Conservation (phyloP, 257 asterid genomes). For the Ilex aquifolium region DNA sequence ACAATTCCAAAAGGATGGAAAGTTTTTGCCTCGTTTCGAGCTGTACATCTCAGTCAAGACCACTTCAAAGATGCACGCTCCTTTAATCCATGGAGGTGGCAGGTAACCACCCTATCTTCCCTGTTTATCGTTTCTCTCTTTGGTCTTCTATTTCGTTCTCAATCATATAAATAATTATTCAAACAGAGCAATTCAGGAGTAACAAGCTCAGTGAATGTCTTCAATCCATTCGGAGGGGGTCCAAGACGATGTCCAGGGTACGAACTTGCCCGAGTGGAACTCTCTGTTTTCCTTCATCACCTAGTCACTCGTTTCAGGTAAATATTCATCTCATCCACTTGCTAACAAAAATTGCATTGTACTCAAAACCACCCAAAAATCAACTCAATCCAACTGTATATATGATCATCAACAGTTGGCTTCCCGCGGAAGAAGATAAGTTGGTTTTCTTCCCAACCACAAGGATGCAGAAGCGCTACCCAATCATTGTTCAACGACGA, state of each 20-base stretch:
- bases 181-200: constrained; percentile 30
- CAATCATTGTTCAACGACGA: constrained; percentile 51
- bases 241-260: constrained; percentile 98
- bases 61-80: constrained; percentile 86
- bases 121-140: neutral
- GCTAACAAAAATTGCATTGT: too few species aligned
- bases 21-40: constrained; percentile 82
- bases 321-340: too few species aligned
- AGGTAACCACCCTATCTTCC: constrained; percentile 26
- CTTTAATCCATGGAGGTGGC: constrained; percentile 99
- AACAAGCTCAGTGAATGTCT: constrained; percentile 30
- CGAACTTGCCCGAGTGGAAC: constrained; percentile 89
- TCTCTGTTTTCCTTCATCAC: constrained; percentile 90
- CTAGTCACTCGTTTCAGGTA: constrained; percentile 86
- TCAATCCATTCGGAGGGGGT: constrained; percentile 93
- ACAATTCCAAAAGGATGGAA: constrained; percentile 88
- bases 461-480: constrained; percentile 72
- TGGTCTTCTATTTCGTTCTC: neutral
- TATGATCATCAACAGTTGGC: constrained; percentile 60
- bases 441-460: constrained; percentile 91
- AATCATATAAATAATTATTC: too few species aligned
- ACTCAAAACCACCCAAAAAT: too few species aligned
- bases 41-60: constrained; percentile 73
- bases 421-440: constrained; percentile 71
- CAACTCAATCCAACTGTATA: neutral